phyloP scores from a whole-genome alignment of 768 basidiomycete species.

The Pleurotus platypus region DNA sequence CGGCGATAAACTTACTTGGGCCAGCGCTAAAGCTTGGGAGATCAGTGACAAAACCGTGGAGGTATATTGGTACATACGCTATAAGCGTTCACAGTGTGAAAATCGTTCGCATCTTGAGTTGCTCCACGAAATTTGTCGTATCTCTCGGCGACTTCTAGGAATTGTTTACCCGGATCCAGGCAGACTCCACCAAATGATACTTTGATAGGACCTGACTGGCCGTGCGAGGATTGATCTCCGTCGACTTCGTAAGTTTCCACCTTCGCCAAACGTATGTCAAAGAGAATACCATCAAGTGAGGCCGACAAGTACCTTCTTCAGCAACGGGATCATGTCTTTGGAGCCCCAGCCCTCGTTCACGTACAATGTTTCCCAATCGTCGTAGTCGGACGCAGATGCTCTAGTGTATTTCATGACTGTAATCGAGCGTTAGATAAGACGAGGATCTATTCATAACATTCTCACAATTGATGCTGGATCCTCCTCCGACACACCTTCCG shows the following conservation, averaged over 20 bases:
- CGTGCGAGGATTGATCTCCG: slow-evolving; percentile 25
- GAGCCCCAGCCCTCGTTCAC: slow-evolving; percentile 45
- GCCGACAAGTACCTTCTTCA: slow-evolving; percentile 32
- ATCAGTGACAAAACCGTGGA: background rate
- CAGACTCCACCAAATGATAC: slow-evolving; percentile 15
- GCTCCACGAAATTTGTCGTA: background rate
- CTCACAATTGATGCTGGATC: slow-evolving; percentile 43
- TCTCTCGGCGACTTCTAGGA: background rate
- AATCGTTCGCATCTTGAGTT: background rate
- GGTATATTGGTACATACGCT: background rate
- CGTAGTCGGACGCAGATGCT: slow-evolving; percentile 41
- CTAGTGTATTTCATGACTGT: slow-evolving; percentile 36
- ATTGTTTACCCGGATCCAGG: background rate
- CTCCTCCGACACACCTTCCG: slow-evolving; percentile 42
- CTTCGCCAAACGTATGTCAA: slow-evolving; percentile 4
- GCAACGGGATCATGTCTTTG: slow-evolving; percentile 36
- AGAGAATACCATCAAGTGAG: background rate
- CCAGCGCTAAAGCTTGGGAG: background rate
- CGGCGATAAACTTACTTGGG: background rate
- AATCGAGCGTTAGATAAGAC: background rate
- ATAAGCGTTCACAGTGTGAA: background rate
- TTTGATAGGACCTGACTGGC: slow-evolving; percentile 27
- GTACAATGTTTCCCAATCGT: slow-evolving; percentile 38
- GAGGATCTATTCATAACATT: slow-evolving; percentile 2
- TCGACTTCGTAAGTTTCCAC: slow-evolving; percentile 29